Percentiles rank a stretch among this genome's conserved stretches.
These are phyloP conservation scores for Pythium grandisporangium DNA, from an alignment of 352 stramenopile species.

Conservation along the genomic window DNA sequence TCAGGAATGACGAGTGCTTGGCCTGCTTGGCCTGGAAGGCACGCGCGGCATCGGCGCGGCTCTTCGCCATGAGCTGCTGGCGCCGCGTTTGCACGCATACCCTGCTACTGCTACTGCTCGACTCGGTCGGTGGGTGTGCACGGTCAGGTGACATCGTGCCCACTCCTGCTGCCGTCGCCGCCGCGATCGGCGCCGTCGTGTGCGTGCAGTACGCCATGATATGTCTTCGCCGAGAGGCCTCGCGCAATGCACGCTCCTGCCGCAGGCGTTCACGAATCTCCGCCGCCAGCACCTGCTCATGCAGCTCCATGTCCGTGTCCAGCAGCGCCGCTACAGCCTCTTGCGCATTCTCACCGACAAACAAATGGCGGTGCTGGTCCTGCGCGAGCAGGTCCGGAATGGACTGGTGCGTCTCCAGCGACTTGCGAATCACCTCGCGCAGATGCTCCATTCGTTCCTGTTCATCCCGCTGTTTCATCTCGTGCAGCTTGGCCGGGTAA, in stretches of 20 bases:
- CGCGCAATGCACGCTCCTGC: conserved; percentile 26
- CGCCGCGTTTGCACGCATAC: not conserved
- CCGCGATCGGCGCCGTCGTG: not conserved
- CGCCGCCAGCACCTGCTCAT: conserved; percentile 24
- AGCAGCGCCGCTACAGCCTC: conserved; percentile 23
- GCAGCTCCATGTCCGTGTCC: conserved; percentile 20
- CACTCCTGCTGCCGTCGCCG: no score
- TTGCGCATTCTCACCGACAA: conserved; percentile 7
- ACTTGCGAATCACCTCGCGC: conserved; percentile 16
- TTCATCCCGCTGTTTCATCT: conserved; percentile 18
- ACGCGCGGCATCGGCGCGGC: no score
- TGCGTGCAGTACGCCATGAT: conserved; percentile 20
- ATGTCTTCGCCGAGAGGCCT: conserved; percentile 25
- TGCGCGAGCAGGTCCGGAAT: conserved; percentile 19
- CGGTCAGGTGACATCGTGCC: no score
- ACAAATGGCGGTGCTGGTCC: conserved; percentile 5
- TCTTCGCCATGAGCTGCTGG: conserved; percentile 8
- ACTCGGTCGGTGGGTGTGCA: conserved; percentile 11
- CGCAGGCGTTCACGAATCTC: conserved; percentile 34
- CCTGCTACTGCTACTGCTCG: no score
- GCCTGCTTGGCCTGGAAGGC: not conserved
- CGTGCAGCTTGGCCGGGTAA: conserved; percentile 18
- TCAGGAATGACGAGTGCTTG: conserved; percentile 15
- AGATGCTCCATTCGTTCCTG: conserved; percentile 18
- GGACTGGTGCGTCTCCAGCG: conserved; percentile 14